phyloP scores from a whole-genome alignment of 108 stramenopile genomes.

The Nitzschia sp. region DNA sequence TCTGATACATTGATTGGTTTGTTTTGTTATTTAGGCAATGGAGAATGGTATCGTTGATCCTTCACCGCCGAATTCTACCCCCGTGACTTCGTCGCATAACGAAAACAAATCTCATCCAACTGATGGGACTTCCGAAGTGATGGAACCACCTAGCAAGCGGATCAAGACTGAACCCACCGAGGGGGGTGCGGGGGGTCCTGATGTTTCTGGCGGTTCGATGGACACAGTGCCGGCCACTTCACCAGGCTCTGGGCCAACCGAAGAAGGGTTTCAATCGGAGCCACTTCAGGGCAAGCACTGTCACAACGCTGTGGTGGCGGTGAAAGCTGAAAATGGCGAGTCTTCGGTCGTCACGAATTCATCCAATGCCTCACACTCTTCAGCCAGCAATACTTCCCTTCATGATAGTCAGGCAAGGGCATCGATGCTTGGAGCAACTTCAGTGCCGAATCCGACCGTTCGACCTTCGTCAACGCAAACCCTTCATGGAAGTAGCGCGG shows the following conservation, averaged over 20 bases:
- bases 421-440: conserved; percentile 2
- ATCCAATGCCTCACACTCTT: neutral
- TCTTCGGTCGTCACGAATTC: conserved; percentile 12
- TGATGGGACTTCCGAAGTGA: neutral
- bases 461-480: no score
- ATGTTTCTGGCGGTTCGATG: no score
- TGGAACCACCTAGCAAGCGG: conserved; percentile 26
- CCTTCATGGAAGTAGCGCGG: no score
- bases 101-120: neutral
- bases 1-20: neutral
- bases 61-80: neutral
- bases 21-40: conserved; percentile 3
- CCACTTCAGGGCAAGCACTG: neutral
- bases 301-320: neutral
- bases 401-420: neutral
- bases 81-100: neutral
- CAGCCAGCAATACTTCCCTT: conserved; percentile 6
- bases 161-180: conserved; percentile 22
- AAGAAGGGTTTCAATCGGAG: neutral
- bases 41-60: conserved; percentile 1
- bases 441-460: neutral
- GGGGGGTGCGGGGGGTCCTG: neutral
- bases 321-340: neutral
- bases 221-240: neutral
- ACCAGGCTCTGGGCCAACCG: neutral